Percentiles rank a stretch among this genome's conserved stretches.
phyloP scores from a whole-genome alignment of 352 stramenopile species.

The Phytophthora foliorum region DNA sequence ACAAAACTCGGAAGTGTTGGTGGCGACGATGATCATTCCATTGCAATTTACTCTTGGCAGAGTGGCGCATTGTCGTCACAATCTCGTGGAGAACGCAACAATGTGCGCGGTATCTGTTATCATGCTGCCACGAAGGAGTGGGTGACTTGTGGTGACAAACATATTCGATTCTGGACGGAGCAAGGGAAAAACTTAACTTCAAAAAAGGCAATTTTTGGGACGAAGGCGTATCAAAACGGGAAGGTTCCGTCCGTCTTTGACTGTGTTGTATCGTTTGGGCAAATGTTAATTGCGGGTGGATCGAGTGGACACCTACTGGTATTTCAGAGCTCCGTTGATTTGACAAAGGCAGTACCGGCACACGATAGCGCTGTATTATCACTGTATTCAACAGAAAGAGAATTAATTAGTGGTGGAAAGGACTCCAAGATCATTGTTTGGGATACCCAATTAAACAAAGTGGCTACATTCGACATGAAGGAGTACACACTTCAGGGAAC shows the following conservation, averaged over 20 bases:
- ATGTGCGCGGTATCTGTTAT: slow-evolving; percentile 61
- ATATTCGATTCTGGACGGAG: slow-evolving; percentile 82
- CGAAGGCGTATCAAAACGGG: slow-evolving; percentile 58
- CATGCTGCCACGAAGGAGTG: slow-evolving; percentile 58
- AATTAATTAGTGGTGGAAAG: slow-evolving; percentile 89
- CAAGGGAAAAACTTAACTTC: slow-evolving; percentile 76
- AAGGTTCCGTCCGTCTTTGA: slow-evolving; percentile 63
- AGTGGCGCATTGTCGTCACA: slow-evolving; percentile 54
- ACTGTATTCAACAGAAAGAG: slow-evolving; percentile 54
- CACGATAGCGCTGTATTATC: slow-evolving; percentile 59
- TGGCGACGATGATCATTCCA: slow-evolving; percentile 85
- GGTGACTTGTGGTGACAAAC: slow-evolving; percentile 78
- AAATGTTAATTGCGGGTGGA: slow-evolving; percentile 54
- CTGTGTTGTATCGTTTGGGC: slow-evolving; percentile 59
- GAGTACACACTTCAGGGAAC: slow-evolving; percentile 29
- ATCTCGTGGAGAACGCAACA: slow-evolving; percentile 74
- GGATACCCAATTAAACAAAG: slow-evolving; percentile 60
- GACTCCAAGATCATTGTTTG: slow-evolving; percentile 90
- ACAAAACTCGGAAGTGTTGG: slow-evolving; percentile 77
- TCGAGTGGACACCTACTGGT: slow-evolving; percentile 85
- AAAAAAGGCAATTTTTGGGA: slow-evolving; percentile 80
- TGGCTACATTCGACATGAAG: slow-evolving; percentile 62
- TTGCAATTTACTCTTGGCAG: slow-evolving; percentile 87
- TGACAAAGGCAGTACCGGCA: slow-evolving; percentile 60
- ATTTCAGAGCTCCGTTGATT: slow-evolving; percentile 65